phyloP scores from a whole-genome alignment of 768 basidiomycete genomes.

The Tylopilus sp. region DNA sequence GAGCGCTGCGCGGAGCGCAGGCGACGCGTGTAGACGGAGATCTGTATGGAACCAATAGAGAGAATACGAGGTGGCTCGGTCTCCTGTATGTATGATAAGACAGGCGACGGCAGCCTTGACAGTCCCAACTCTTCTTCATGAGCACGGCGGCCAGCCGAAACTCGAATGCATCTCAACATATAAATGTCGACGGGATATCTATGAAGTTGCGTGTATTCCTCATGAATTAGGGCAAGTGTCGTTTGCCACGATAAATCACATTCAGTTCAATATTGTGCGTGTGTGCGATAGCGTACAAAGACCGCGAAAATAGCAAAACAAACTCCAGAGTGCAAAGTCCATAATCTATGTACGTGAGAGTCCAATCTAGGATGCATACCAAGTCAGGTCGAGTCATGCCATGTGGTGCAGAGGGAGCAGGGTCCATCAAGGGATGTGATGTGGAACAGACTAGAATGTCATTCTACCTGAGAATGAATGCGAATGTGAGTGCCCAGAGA shows the following conservation, averaged over 20 bases:
- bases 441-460: constrained; percentile 8
- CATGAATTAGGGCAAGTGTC: neutral
- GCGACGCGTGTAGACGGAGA: constrained; percentile 12
- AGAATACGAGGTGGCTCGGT: neutral
- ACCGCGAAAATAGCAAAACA: constrained; percentile 10
- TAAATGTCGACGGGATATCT: neutral
- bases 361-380: constrained; percentile 22
- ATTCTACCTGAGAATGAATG: constrained; percentile 27
- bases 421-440: neutral
- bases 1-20: neutral
- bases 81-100: neutral
- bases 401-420: constrained; percentile 2
- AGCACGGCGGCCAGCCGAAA: neutral
- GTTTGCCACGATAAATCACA: constrained; percentile 14
- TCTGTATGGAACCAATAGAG: constrained; percentile 2
- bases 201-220: constrained; percentile 11
- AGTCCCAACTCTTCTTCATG: neutral
- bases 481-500: constrained; percentile 14
- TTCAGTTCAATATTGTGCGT: constrained; percentile 8
- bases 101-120: neutral
- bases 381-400: constrained; percentile 8
- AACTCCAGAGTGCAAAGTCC: constrained; percentile 26
- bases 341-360: constrained; percentile 28
- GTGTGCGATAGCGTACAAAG: constrained; percentile 23
- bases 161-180: neutral